A percentile compares a stretch with the other conserved stretches of the same genome.
Evolutionary conservation across 768 basidiomycete genomes (phyloP).

Genomic region (Steccherinum ochraceum): DNA sequence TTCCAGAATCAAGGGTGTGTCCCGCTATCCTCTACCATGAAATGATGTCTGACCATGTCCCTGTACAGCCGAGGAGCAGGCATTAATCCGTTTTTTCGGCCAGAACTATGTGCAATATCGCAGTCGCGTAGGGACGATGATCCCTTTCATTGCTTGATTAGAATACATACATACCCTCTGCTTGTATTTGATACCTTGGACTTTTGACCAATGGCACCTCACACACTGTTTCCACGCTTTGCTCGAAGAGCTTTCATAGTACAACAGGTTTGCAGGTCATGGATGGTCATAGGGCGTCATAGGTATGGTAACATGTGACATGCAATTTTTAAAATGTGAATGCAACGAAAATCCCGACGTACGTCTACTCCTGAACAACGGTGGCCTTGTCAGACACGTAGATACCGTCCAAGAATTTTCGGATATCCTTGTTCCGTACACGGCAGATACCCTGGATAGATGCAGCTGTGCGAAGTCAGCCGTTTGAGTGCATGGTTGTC

Average conservation of each 20-base stretch:
- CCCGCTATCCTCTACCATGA: neutral
- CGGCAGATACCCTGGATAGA: conserved; percentile 95
- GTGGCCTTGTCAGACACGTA: conserved; percentile 84
- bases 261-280: neutral
- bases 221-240: conserved; percentile 1
- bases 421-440: conserved; percentile 99
- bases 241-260: conserved; percentile 4
- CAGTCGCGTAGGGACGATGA: conserved; percentile 71
- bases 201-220: neutral
- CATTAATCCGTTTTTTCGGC: conserved; percentile 84
- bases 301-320: conserved; percentile 17
- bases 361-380: conserved; percentile 36
- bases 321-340: conserved; percentile 21
- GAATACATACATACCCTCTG: neutral
- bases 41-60: neutral
- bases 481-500: neutral
- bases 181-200: neutral
- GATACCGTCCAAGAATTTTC: conserved; percentile 95
- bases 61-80: conserved; percentile 68
- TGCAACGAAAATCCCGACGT: conserved; percentile 10
- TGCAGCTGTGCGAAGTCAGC: conserved; percentile 53
- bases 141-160: conserved; percentile 73
- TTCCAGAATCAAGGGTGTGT: conserved; percentile 68
- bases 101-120: conserved; percentile 78
- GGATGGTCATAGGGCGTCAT: conserved; percentile 16